Conservation (phyloP, 2,329 filamentous ascomycete species). For the Ascocoryne sarcoides region DNA sequence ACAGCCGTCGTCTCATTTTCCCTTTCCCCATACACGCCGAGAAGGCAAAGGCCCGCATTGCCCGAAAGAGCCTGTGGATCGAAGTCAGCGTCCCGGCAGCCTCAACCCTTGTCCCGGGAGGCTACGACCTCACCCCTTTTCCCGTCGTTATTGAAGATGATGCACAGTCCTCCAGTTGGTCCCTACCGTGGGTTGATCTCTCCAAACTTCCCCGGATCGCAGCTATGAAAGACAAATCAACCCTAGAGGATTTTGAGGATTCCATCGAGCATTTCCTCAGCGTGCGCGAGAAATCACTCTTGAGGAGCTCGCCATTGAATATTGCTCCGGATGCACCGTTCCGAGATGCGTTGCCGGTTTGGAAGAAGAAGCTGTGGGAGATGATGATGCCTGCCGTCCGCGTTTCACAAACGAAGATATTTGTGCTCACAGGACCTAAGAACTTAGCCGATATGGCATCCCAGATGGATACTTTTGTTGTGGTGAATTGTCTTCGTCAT, state of each 20-base stretch:
- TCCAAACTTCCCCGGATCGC: not conserved
- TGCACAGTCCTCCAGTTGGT: not conserved
- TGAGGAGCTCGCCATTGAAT: not conserved
- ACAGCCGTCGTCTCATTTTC: slow-evolving; percentile 1
- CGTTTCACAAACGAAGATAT: not conserved
- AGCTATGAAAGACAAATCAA: not conserved
- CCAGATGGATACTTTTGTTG: not conserved
- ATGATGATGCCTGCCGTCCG: not conserved
- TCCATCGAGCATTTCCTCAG: not conserved
- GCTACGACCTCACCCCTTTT: slow-evolving; percentile 1
- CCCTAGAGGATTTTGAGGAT: not conserved
- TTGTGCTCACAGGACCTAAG: not conserved
- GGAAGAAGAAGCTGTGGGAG: not conserved
- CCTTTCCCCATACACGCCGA: slow-evolving; percentile 1
- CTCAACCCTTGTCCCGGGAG: not conserved
- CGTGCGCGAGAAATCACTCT: not conserved
- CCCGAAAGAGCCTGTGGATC: slow-evolving; percentile 3
- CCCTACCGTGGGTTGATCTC: not conserved
- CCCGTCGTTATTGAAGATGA: not conserved
- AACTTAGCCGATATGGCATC: too few species aligned
- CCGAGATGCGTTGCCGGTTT: not conserved
- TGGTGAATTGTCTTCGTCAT: not conserved
- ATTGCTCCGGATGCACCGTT: not conserved
- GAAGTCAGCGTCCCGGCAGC: slow-evolving; percentile 1
- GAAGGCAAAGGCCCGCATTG: not conserved